Conservation (phyloP, 352 stramenopile species). For the Salisapilia sapeloensis region DNA sequence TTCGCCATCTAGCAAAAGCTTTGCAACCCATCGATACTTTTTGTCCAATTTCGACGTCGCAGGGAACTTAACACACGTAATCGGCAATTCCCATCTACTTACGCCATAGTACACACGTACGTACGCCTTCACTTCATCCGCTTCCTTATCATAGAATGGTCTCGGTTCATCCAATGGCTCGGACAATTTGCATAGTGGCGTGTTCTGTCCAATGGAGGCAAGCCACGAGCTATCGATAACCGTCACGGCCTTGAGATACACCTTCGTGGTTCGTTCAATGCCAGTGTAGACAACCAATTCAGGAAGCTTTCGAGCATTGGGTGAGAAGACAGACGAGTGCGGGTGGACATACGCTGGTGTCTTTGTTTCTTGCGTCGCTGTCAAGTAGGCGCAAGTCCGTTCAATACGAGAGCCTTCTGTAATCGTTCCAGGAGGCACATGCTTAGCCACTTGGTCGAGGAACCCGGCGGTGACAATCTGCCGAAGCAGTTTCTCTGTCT, state of each 20-base stretch:
- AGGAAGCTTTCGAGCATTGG: conserved; percentile 40
- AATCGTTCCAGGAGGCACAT: conserved; percentile 47
- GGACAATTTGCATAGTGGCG: conserved; percentile 53
- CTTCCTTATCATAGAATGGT: conserved; percentile 30
- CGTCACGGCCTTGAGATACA: conserved; percentile 96
- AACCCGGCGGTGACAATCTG: conserved; percentile 71
- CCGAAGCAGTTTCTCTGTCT: conserved; percentile 36
- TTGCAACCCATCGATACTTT: conserved; percentile 65
- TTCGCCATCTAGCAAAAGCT: conserved; percentile 60
- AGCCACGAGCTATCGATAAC: conserved; percentile 96
- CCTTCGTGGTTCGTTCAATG: conserved; percentile 55
- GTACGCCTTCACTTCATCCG: conserved; percentile 66
- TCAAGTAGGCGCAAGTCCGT: conserved; percentile 64
- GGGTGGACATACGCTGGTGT: conserved; percentile 75
- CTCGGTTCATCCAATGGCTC: conserved; percentile 32
- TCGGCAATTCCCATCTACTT: conserved; percentile 46
- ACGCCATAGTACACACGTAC: conserved; percentile 56
- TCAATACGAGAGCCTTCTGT: conserved; percentile 69
- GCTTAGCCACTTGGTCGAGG: conserved; percentile 69
- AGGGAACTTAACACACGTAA: conserved; percentile 35
- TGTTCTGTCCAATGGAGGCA: conserved; percentile 51
- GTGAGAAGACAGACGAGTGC: conserved; percentile 67
- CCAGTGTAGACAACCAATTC: conserved; percentile 62
- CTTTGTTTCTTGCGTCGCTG: conserved; percentile 28
- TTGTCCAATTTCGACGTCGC: conserved; percentile 7